Evolutionary conservation across 2,329 filamentous ascomycete species (phyloP), one percentile per base, ranked within the genome.

Genomic region (Dothistroma pini): DNA sequence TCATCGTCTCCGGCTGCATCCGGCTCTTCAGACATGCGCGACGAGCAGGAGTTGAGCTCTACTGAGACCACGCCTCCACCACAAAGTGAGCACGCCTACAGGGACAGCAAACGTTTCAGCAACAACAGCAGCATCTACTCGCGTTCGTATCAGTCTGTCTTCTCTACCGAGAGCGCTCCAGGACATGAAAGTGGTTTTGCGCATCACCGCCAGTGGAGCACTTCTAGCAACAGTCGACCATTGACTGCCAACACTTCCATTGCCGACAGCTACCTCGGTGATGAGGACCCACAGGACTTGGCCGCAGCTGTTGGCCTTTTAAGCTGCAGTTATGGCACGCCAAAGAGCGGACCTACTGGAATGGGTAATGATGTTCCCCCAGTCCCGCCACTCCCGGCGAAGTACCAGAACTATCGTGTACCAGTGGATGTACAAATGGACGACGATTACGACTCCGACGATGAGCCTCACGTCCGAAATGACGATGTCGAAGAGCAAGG

Each of bases 51-150:
- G 57, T 83, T 87, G 71, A 96, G 92, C 80, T 97, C 93, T 56
- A 87, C 89, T 44, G 91, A 96, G 74, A 97, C 93, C 53, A 97
- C 93, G 16, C 95, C 95, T 51, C 93, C 93, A 57, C 93, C 93
- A 21, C 86, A 88, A 69, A 79, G 83, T 64, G 90, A 93, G 60
- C 82, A 84, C 57, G 82, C 87, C 66, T 69, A 72, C 57, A 65
- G 69, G 25, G 72, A 73, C 59, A 70, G 69, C 60, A 80, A 80
- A 69, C 77, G 79, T 61, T 77, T 77, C 71, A 81, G 78, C 66
- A 76, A 76, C 70, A 79, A 77, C 71, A 81, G 76, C 71, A 76
- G 78, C 70, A 75, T 77, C 19, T 81, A 78, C 76, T 90, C 90
- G 58, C 88, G 87, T 61, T 96, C 91, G 53, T 95, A 93, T 78